Percentiles rank a stretch among this genome's conserved stretches.
Conservation (phyloP, 192 early-diverging fungal species). For the Backusella tuberculispora region DNA sequence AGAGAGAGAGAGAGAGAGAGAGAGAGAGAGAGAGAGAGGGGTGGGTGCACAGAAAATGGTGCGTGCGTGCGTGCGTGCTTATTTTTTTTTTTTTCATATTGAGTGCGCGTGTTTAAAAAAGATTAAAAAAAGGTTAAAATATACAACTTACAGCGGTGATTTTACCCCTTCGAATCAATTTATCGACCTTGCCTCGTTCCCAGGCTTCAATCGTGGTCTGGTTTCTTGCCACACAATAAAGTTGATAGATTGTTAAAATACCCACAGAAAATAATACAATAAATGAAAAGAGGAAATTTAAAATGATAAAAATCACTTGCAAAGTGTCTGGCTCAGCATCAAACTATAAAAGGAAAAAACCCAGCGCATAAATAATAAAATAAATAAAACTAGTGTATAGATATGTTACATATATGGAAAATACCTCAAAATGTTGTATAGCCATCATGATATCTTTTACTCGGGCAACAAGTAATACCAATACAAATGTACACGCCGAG, state of each 20-base stretch:
- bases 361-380: not conserved
- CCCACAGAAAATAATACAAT: constrained; percentile 77
- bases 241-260: constrained; percentile 68
- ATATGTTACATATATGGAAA: not conserved
- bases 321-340: constrained; percentile 39
- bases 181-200: constrained; percentile 72
- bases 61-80: not conserved
- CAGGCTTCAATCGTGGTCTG: constrained; percentile 85
- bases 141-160: constrained; percentile 52
- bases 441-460: constrained; percentile 50
- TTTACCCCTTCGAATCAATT: constrained; percentile 61
- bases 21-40: not conserved
- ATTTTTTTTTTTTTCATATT: not conserved
- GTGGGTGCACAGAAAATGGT: not conserved
- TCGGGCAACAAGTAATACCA: constrained; percentile 60
- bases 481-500: constrained; percentile 56
- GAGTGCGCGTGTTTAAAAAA: not conserved
- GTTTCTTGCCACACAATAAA: constrained; percentile 69
- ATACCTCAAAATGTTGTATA: constrained; percentile 36
- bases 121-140: not conserved
- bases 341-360: constrained; percentile 26
- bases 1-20: not conserved
- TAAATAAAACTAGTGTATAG: too few relatives aligned
- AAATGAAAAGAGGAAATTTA: constrained; percentile 74
- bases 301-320: constrained; percentile 75